Base-by-base conservation (phyloP, 495 filamentous ascomycete species). In the Penicillium maclennaniae region DNA sequence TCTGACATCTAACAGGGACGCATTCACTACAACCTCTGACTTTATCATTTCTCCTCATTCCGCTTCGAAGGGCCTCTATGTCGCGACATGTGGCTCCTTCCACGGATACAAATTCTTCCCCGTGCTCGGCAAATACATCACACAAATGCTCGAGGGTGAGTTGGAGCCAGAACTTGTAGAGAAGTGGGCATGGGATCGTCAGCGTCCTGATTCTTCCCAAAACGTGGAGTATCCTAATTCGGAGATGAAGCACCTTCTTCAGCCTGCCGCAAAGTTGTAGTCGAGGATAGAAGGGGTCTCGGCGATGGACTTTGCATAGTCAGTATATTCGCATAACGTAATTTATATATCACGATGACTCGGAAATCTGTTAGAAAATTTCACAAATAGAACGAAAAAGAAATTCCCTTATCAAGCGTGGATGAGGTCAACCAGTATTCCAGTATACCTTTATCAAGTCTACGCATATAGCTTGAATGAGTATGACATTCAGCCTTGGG, bases 21-120 rank as follows among this genome's bases (percentile, higher is more conserved):
- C 68, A 36, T 68, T 71, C 49, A 71, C 68, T 21, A 67, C 79
- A 1, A 76, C 70, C 50, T 72, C 81, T 21, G 79, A 82, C 54
- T 82, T 82, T 55, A 79, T 82, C 34, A 82, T 84, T 48, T 75
- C 72, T 25, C 65, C 74, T 16, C 82, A 85, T 56, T 71, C 81
- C 0, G 69, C 68, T 25, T 75, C 71, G 34, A 58, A 70, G 34
- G 75, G 75, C 25, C 68, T 82, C 7, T 79, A 72, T 49, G 51
- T 82, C 20, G 78, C 78, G 1, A 78, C 75, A 0, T 74, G 75
- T 27, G 79, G 79, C 19, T 72, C 72, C 8, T 76, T 72, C 54
- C 78, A 78, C 53, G 76, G 73, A 25, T 86, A 70, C 68, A 86
- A 86, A 60, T 85, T 86, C 67, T 69, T 84, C 49, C 81, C 83